Evolutionary conservation across 1,284 basidiomycete species (phyloP).

Genomic region (Ustilago loliicola): DNA sequence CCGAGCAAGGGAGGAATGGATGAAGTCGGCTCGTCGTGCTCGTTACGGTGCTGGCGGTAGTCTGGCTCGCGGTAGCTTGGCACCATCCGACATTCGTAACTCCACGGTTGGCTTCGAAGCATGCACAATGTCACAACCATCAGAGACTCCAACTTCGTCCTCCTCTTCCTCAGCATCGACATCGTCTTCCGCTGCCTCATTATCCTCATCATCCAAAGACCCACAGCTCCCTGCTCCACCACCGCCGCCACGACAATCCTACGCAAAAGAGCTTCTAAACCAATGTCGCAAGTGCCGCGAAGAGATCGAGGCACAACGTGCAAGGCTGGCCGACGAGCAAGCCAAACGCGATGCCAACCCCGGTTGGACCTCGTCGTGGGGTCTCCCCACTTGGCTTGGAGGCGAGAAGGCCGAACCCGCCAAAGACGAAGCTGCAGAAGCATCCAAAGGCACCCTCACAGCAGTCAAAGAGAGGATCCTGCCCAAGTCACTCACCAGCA

Average conservation of each 20-base stretch:
- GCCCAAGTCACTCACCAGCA: constrained; percentile 15
- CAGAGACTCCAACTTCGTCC: constrained; percentile 12
- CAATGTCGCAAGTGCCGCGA: constrained; percentile 64
- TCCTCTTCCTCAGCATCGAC: constrained; percentile 7
- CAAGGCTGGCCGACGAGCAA: constrained; percentile 27
- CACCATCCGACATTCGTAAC: constrained; percentile 51
- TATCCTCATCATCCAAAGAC: constrained; percentile 22
- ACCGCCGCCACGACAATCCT: constrained; percentile 60
- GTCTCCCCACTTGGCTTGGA: constrained; percentile 44
- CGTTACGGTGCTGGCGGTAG: constrained; percentile 66
- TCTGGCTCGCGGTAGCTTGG: constrained; percentile 61
- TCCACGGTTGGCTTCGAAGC: constrained; percentile 53
- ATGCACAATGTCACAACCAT: constrained; percentile 23
- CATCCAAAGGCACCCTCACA: constrained; percentile 26
- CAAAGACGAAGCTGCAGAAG: constrained; percentile 7
- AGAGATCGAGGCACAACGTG: constrained; percentile 56
- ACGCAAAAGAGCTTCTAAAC: constrained; percentile 67
- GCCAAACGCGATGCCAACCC: constrained; percentile 14
- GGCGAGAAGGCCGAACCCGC: constrained; percentile 22
- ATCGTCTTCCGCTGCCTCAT: constrained; percentile 23
- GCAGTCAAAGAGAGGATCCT: constrained; percentile 41
- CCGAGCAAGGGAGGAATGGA: constrained; percentile 68
- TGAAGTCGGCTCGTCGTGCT: constrained; percentile 64
- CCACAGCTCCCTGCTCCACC: constrained; percentile 41
- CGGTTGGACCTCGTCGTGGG: constrained; percentile 30